Conservation (phyloP, 139 green algal genomes). For the Edaphochlamys debaryana region DNA sequence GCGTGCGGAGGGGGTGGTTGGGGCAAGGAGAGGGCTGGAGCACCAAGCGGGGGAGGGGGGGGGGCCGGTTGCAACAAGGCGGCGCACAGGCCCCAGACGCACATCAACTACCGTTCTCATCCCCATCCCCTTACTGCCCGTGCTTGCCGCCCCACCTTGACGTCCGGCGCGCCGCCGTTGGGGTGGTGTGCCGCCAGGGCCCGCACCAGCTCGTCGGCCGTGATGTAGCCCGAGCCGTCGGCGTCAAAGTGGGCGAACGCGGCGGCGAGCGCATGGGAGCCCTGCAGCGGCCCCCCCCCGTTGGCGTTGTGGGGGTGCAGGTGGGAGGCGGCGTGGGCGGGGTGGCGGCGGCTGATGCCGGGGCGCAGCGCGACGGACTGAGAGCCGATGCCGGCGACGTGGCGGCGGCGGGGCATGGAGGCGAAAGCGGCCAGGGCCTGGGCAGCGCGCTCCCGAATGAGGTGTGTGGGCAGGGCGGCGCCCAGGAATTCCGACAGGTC, state of each 20-base stretch:
- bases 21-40: too few species aligned
- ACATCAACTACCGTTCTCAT: too few species aligned
- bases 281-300: background rate
- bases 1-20: too few species aligned
- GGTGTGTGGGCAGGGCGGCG: slow-evolving; percentile 70
- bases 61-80: too few species aligned
- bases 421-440: background rate
- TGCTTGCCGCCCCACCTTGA: too few species aligned
- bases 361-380: too few species aligned
- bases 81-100: too few species aligned
- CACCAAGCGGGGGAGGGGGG: too few species aligned
- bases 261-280: slow-evolving; percentile 7
- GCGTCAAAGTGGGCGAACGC: slow-evolving; percentile 57
- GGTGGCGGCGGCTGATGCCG: background rate
- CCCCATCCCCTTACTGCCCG: too few species aligned
- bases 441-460: slow-evolving; percentile 2
- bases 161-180: slow-evolving; percentile 16
- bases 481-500: slow-evolving; percentile 84
- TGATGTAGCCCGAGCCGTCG: slow-evolving; percentile 61
- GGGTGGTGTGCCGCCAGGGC: slow-evolving; percentile 38
- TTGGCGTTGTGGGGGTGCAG: background rate
- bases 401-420: too few species aligned
- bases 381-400: too few species aligned
- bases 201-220: slow-evolving; percentile 42
- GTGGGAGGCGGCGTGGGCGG: background rate